phyloP scores from a whole-genome alignment of 1,284 basidiomycete species.

The Sporisorium graminicola region DNA sequence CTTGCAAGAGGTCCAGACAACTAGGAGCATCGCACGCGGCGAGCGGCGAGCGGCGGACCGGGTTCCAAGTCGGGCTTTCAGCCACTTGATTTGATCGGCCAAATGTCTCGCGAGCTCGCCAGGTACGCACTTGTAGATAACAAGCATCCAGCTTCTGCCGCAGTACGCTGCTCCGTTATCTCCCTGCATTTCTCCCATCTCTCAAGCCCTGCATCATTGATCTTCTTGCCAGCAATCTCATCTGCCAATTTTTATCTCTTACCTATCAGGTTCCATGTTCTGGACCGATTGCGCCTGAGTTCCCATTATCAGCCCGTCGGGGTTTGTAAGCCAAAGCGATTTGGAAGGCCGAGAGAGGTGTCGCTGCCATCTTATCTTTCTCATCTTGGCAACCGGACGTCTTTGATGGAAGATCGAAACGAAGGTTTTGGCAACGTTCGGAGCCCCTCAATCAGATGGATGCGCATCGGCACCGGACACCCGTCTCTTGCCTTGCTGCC shows the following conservation, averaged over 20 bases:
- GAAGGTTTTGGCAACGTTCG: neutral
- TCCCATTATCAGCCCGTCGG: slow-evolving; percentile 14
- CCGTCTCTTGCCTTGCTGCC: neutral
- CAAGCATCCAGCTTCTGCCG: neutral
- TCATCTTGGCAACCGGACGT: slow-evolving; percentile 6
- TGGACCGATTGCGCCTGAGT: slow-evolving; percentile 5
- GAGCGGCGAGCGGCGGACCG: neutral
- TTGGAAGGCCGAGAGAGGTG: slow-evolving; percentile 1
- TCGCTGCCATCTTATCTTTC: slow-evolving; percentile 12
- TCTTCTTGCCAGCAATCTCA: neutral
- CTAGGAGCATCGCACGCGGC: neutral
- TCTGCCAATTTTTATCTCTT: slow-evolving; percentile 5
- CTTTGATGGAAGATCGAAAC: slow-evolving; percentile 12
- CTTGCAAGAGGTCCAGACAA: neutral
- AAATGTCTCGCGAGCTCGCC: neutral
- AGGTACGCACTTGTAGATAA: neutral
- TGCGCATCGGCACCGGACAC: neutral
- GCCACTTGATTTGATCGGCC: slow-evolving; percentile 1
- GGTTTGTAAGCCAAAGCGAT: neutral
- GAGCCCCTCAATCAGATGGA: slow-evolving; percentile 18
- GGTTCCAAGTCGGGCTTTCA: slow-evolving; percentile 1
- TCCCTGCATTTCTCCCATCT: neutral
- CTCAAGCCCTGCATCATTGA: neutral
- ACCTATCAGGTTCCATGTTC: neutral
- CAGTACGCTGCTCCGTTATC: slow-evolving; percentile 8